phyloP scores from a whole-genome alignment of 2,329 filamentous ascomycete genomes.

The Alternaria arbusti region DNA sequence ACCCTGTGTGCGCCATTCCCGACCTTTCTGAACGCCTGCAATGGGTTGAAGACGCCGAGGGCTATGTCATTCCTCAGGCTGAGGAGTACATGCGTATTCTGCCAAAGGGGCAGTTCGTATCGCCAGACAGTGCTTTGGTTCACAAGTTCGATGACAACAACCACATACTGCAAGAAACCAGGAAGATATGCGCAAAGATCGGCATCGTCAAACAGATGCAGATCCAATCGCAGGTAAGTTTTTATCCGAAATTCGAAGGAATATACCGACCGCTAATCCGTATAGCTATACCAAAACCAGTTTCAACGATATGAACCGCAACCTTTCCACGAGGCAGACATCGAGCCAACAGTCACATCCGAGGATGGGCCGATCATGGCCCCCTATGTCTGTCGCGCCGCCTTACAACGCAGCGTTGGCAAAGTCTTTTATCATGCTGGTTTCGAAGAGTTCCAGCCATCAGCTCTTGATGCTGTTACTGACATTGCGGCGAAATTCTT shows the following conservation, averaged over 20 bases:
- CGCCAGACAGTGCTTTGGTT: constrained; percentile 75
- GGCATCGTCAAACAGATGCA: constrained; percentile 99
- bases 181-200: constrained; percentile 95
- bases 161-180: constrained; percentile 92
- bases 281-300: constrained; percentile 92
- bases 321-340: constrained; percentile 84
- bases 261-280: constrained; percentile 17
- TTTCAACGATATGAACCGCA: constrained; percentile 95
- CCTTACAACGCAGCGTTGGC: constrained; percentile 86
- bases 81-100: constrained; percentile 84
- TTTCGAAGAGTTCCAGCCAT: constrained; percentile 96
- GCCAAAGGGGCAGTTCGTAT: constrained; percentile 74
- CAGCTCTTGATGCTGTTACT: constrained; percentile 86
- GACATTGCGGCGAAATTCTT: constrained; percentile 92
- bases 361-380: constrained; percentile 90
- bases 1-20: constrained; percentile 82
- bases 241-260: not conserved
- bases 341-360: constrained; percentile 86
- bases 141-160: constrained; percentile 90
- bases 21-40: constrained; percentile 78
- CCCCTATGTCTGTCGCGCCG: constrained; percentile 78
- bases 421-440: constrained; percentile 96
- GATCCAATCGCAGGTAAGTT: constrained; percentile 84
- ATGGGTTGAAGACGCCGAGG: constrained; percentile 90
- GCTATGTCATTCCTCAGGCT: constrained; percentile 84